Conservation (phyloP, 179 eudicot genomes). For the Pouteria campechiana region DNA sequence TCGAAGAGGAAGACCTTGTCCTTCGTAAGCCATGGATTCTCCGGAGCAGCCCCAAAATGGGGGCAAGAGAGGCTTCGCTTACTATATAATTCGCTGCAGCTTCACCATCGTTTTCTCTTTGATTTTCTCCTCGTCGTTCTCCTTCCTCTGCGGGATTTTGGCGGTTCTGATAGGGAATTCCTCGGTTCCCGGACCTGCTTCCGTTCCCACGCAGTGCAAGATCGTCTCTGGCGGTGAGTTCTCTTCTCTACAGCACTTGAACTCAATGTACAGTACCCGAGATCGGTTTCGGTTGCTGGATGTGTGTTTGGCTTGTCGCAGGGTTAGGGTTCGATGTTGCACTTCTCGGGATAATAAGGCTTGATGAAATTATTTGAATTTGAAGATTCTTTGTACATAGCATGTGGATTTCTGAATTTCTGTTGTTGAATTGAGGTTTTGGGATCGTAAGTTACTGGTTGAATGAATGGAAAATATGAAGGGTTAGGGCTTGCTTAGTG, state of each 20-base stretch:
- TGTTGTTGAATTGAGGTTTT: not conserved
- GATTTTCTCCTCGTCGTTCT: conserved; percentile 19
- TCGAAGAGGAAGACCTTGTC: not conserved
- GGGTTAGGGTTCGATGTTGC: not conserved
- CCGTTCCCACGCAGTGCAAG: conserved; percentile 69
- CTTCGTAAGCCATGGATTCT: conserved; percentile 17
- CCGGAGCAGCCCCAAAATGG: conserved; percentile 11
- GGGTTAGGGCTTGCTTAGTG: too few species aligned
- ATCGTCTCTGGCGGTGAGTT: conserved; percentile 73
- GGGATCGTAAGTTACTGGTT: too few species aligned
- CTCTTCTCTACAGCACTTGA: not conserved
- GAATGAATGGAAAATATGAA: too few species aligned
- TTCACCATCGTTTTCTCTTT: conserved; percentile 20
- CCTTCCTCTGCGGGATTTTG: conserved; percentile 32
- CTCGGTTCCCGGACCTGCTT: conserved; percentile 46
- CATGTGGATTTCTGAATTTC: not conserved
- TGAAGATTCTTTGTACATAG: not conserved
- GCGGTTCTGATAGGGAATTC: conserved; percentile 36
- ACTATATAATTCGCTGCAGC: conserved; percentile 18
- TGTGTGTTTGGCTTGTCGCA: not conserved
- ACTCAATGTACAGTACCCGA: too few species aligned
- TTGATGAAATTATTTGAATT: not conserved
- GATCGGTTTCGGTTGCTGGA: not conserved
- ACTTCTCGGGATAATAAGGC: not conserved
- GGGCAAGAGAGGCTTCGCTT: not conserved